Conservation (phyloP, 805 yeast genomes). For the Lipomyces mesembrius region DNA sequence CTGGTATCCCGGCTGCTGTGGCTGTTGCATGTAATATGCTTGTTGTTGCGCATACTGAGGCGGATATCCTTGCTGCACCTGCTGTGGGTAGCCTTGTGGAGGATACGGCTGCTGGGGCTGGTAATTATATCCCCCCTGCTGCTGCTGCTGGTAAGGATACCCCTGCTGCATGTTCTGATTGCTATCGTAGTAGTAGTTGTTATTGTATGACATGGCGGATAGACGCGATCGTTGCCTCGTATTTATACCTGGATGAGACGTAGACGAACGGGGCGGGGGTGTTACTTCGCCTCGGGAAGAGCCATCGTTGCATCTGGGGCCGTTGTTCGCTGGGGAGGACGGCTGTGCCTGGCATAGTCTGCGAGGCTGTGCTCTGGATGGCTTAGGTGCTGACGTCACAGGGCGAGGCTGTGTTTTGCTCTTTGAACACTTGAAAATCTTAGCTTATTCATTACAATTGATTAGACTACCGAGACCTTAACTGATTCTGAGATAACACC, state of each 20-base stretch:
- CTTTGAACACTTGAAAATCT: too few species aligned
- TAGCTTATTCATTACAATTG: too few species aligned
- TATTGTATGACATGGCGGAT: slow-evolving; percentile 7
- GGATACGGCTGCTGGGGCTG: slow-evolving; percentile 3
- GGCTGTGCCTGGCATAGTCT: too few species aligned
- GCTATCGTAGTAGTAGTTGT: slow-evolving; percentile 3
- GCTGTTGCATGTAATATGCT: slow-evolving; percentile 12
- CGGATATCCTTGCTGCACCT: slow-evolving; percentile 8
- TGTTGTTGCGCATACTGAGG: slow-evolving; percentile 16
- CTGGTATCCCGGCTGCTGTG: slow-evolving; percentile 13
- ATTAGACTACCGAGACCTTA: too few species aligned
- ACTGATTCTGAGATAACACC: too few species aligned
- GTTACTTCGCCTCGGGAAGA: not conserved
- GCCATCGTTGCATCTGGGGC: not conserved
- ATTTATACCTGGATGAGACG: not conserved
- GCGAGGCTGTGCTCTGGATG: too few species aligned
- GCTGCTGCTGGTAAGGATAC: slow-evolving; percentile 1
- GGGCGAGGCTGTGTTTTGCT: too few species aligned
- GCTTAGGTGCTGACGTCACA: too few species aligned
- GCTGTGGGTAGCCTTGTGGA: slow-evolving; percentile 8
- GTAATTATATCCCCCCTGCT: not conserved
- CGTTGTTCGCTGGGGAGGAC: too few species aligned
- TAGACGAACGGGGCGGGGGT: not conserved
- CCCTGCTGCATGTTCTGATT: slow-evolving; percentile 3
- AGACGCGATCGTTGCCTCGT: not conserved